Conservation (phyloP, 768 basidiomycete genomes). For the Chlorophyllum brunneum region DNA sequence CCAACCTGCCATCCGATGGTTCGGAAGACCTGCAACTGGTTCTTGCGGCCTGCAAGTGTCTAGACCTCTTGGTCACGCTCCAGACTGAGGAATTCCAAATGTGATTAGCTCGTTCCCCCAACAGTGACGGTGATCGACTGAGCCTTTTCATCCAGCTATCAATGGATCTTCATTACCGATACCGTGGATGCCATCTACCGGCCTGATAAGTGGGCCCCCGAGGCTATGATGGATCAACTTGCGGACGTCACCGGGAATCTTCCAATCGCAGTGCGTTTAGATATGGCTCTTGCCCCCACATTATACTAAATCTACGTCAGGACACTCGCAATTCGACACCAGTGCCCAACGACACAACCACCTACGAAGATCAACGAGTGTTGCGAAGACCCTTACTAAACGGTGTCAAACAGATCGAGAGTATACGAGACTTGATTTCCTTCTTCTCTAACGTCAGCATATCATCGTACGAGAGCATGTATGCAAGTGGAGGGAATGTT, state of each 20-base stretch:
- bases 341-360: slow-evolving; percentile 23
- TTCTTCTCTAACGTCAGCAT: slow-evolving; percentile 93
- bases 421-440: slow-evolving; percentile 78
- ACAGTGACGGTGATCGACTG: slow-evolving; percentile 5
- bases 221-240: slow-evolving; percentile 87
- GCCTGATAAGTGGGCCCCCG: slow-evolving; percentile 78
- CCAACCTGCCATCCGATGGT: slow-evolving; percentile 68
- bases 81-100: slow-evolving; percentile 99
- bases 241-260: slow-evolving; percentile 77
- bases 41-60: slow-evolving; percentile 88
- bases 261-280: slow-evolving; percentile 38
- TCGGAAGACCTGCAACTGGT: slow-evolving; percentile 83
- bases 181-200: slow-evolving; percentile 93
- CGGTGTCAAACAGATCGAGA: slow-evolving; percentile 69
- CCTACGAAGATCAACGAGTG: slow-evolving; percentile 34
- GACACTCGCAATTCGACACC: slow-evolving; percentile 23
- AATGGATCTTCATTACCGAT: slow-evolving; percentile 99
- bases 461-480: slow-evolving; percentile 86
- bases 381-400: slow-evolving; percentile 76
- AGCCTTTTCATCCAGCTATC: slow-evolving; percentile 53
- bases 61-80: slow-evolving; percentile 87
- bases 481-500: slow-evolving; percentile 72
- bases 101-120: slow-evolving; percentile 35
- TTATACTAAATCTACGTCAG: slow-evolving; percentile 17
- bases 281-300: neutral